A percentile compares a stretch with the other conserved stretches of the same genome.
These are phyloP conservation scores for Fusarium cicatricum DNA, from an alignment of 2,329 filamentous ascomycete genomes.

Conservation along the genomic window DNA sequence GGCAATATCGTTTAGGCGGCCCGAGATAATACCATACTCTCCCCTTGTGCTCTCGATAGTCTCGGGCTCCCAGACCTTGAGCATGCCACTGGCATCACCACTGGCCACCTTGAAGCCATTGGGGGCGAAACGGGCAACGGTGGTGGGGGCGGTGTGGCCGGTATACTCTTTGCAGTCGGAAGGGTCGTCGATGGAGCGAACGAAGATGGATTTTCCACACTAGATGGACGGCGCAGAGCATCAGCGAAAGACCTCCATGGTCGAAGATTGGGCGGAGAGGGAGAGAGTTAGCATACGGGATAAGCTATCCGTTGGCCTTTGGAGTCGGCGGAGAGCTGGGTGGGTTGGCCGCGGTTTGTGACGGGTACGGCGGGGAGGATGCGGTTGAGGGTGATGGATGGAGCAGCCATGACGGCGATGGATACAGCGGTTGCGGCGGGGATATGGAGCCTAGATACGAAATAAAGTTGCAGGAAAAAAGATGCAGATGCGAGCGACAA, in stretches of 20 bases:
- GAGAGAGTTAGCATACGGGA: slow-evolving; percentile 67
- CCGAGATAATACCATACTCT: slow-evolving; percentile 93
- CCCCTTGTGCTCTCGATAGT: slow-evolving; percentile 87
- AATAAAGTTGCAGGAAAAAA: background rate
- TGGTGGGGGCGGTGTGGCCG: slow-evolving; percentile 86
- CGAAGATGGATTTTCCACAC: slow-evolving; percentile 96
- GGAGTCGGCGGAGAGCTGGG: slow-evolving; percentile 84
- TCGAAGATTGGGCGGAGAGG: background rate
- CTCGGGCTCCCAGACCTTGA: slow-evolving; percentile 92
- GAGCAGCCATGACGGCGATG: slow-evolving; percentile 44
- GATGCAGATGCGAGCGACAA: slow-evolving; percentile 14
- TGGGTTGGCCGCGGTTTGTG: slow-evolving; percentile 86
- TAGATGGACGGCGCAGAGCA: slow-evolving; percentile 46
- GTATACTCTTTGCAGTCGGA: slow-evolving; percentile 88
- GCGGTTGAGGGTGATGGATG: slow-evolving; percentile 65
- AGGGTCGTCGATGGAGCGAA: slow-evolving; percentile 93
- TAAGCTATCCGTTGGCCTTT: slow-evolving; percentile 95
- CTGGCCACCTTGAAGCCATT: slow-evolving; percentile 95
- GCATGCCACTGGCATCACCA: slow-evolving; percentile 83
- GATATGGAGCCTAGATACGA: background rate
- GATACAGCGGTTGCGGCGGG: slow-evolving; percentile 1
- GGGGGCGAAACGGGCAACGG: slow-evolving; percentile 91
- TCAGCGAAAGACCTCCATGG: slow-evolving; percentile 14
- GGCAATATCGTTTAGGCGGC: slow-evolving; percentile 93
- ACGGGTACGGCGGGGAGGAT: slow-evolving; percentile 88